Conservation (phyloP, 495 filamentous ascomycete genomes). For the Aspergillus sparsus region DNA sequence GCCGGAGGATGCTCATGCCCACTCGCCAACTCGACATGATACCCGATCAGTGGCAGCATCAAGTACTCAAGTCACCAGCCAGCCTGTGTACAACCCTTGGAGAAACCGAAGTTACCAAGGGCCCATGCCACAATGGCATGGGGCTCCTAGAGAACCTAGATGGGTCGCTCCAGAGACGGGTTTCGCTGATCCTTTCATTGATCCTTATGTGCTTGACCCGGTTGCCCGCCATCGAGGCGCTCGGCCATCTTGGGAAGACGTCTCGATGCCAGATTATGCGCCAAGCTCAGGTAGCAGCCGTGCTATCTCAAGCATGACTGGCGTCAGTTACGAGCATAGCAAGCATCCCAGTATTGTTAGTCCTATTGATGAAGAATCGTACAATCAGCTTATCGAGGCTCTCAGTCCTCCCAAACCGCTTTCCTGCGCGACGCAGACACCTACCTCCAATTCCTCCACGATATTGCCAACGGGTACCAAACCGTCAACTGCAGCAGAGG, state of each 20-base stretch:
- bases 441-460: slow-evolving; percentile 44
- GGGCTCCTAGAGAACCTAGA: slow-evolving; percentile 22
- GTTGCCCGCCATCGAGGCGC: slow-evolving; percentile 38
- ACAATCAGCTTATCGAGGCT: slow-evolving; percentile 43
- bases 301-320: slow-evolving; percentile 46
- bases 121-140: slow-evolving; percentile 23
- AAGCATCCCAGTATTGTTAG: slow-evolving; percentile 44
- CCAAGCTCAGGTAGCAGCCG: slow-evolving; percentile 46
- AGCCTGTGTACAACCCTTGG: slow-evolving; percentile 31
- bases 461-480: slow-evolving; percentile 29
- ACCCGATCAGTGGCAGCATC: slow-evolving; percentile 16
- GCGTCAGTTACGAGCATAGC: slow-evolving; percentile 47
- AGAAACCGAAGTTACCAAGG: slow-evolving; percentile 25
- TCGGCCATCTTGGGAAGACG: slow-evolving; percentile 47
- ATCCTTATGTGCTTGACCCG: slow-evolving; percentile 35
- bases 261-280: slow-evolving; percentile 56
- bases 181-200: slow-evolving; percentile 43
- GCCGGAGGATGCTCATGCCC: slow-evolving; percentile 47
- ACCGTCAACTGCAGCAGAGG: slow-evolving; percentile 37
- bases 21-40: slow-evolving; percentile 50
- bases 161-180: slow-evolving; percentile 27
- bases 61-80: slow-evolving; percentile 26
- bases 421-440: slow-evolving; percentile 37
- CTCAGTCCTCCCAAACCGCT: slow-evolving; percentile 45
- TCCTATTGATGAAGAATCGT: slow-evolving; percentile 39